Evolutionary conservation across 371 early-diverging fungal genomes (phyloP), one percentile per base, ranked within the genome.

Genomic region (Haplosporangium sp.): DNA sequence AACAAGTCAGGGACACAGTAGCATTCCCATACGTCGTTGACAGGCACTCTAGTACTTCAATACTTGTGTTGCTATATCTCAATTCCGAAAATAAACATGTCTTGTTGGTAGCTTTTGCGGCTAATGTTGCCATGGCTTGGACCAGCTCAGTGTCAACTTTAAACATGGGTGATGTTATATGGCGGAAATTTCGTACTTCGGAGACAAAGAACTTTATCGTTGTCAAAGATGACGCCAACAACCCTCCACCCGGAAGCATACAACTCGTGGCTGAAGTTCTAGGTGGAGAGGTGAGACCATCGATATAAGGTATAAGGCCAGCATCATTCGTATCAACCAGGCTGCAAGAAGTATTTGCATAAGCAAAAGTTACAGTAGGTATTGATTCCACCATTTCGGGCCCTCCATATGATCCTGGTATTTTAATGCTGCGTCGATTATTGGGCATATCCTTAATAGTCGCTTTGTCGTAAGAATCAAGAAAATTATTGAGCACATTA

Each of bases 311-410:
- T 3, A 5, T 2, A 34, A 4, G 0, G 56, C 0, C 11, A 35
- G n/a, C 15, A 48, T 0, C 4, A 2, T 56, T n/a, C 9, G 5
- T 0, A 38, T 4, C 53, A 6, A 13, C 38, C 37, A 66, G 27
- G 5, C 3, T 15, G 35, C 53, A 42, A 27, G 56, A 59, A 2
- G 17, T 56, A 13, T 56, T 56, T 7, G 13, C 56, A 9, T 56
- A 56, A 7, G 2, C 0, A 10, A 56, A 6, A 3, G 1, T 4
- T n/a, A 48, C n/a, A 0, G 0, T 4, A 17, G 50, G 6, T 6
- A 5, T 1, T 0, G n/a, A 4, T n/a, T 48, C 50, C 6, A 6
- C 0, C 0, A 48, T 0, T 0, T 8, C 15, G 1, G n/a, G 2
- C 2, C n/a, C 50, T 15, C 0, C 20, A 20, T 56, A 11, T 2